Evolutionary conservation across 805 yeast genomes (phyloP).

Genomic region (Jamesozyma spencerorum): DNA sequence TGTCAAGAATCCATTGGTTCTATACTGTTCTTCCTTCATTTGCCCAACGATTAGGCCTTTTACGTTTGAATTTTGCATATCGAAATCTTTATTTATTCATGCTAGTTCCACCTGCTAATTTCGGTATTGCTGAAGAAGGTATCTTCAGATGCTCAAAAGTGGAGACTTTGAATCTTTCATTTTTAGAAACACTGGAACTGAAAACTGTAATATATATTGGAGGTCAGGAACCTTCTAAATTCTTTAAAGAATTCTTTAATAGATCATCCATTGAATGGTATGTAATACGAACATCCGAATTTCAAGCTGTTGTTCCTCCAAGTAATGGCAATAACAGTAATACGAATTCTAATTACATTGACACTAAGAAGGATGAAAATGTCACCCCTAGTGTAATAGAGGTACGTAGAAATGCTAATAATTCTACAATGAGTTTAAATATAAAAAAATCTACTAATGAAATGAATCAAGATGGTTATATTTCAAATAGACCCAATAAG

Average conservation of each 20-base stretch:
- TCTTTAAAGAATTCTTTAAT: conserved; percentile 56
- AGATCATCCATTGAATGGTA: conserved; percentile 43
- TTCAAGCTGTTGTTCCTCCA: conserved; percentile 11
- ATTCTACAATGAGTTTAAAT: neutral
- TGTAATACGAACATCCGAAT: conserved; percentile 29
- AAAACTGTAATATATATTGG: conserved; percentile 66
- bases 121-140: conserved; percentile 84
- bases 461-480: neutral
- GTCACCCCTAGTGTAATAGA: neutral
- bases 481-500: neutral
- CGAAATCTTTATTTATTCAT: no score
- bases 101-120: conserved; percentile 90
- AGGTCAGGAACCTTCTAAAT: conserved; percentile 75
- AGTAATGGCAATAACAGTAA: conserved; percentile 1
- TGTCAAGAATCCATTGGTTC: no score
- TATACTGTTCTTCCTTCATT: no score
- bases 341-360: no score
- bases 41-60: no score
- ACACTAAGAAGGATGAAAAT: neutral
- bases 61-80: no score
- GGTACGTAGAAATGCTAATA: conserved; percentile 3
- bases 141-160: conserved; percentile 73
- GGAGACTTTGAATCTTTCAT: conserved; percentile 68
- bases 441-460: neutral
- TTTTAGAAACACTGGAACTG: conserved; percentile 62